Evolutionary conservation across 495 filamentous ascomycete genomes (phyloP).

Genomic region (Aspergillus olivimuriae): DNA sequence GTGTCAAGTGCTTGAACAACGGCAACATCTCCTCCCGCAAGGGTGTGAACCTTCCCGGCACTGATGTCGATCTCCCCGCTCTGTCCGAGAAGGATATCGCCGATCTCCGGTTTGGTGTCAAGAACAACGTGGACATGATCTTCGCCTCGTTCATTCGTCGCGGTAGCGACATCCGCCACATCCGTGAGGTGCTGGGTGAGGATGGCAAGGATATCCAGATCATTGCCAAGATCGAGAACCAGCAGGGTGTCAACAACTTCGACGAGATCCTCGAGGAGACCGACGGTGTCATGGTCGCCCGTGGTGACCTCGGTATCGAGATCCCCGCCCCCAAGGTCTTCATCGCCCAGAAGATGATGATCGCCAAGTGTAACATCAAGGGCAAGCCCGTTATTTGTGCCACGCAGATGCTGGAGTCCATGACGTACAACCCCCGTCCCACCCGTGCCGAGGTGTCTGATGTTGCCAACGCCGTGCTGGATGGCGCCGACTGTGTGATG

Average conservation of each 20-base stretch:
- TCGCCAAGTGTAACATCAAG: slow-evolving; percentile 98
- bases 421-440: slow-evolving; percentile 98
- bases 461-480: slow-evolving; percentile 95
- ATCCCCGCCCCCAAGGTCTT: slow-evolving; percentile 98
- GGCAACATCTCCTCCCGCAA: slow-evolving; percentile 97
- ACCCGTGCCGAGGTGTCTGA: slow-evolving; percentile 97
- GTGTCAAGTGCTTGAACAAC: slow-evolving; percentile 83
- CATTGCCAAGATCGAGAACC: slow-evolving; percentile 99
- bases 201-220: slow-evolving; percentile 98
- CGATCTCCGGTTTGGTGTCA: slow-evolving; percentile 90
- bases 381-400: slow-evolving; percentile 98
- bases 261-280: slow-evolving; percentile 93
- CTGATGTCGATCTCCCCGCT: slow-evolving; percentile 94
- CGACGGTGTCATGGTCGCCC: slow-evolving; percentile 99
- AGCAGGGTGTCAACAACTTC: slow-evolving; percentile 99
- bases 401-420: slow-evolving; percentile 92
- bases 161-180: slow-evolving; percentile 82
- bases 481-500: slow-evolving; percentile 99
- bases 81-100: slow-evolving; percentile 97
- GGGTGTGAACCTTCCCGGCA: slow-evolving; percentile 97
- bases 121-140: slow-evolving; percentile 98
- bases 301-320: slow-evolving; percentile 97
- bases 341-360: slow-evolving; percentile 99
- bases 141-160: slow-evolving; percentile 98
- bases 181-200: slow-evolving; percentile 83